phyloP scores from a whole-genome alignment of 2,329 filamentous ascomycete genomes.

The Monosporascus cannonballus region DNA sequence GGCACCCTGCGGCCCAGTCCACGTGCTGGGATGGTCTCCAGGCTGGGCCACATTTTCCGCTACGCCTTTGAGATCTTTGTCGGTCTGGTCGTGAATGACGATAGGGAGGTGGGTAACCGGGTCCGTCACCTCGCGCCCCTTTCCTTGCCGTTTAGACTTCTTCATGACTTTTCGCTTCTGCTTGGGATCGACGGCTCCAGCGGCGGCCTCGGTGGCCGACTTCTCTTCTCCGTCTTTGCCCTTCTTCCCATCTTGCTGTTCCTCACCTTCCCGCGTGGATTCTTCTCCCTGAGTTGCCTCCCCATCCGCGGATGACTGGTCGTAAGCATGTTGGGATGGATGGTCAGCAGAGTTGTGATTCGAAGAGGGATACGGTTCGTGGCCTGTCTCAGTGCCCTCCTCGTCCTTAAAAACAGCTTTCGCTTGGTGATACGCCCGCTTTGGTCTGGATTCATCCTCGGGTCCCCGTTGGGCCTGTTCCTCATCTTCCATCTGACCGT shows the following conservation, averaged over 20 bases:
- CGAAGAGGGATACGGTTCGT: slow-evolving; percentile 30
- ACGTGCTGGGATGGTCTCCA: slow-evolving; percentile 30
- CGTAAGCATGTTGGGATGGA: slow-evolving; percentile 7
- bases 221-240: slow-evolving; percentile 14
- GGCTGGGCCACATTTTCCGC: slow-evolving; percentile 30
- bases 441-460: slow-evolving; percentile 29
- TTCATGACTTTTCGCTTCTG: slow-evolving; percentile 44
- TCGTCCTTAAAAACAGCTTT: slow-evolving; percentile 31
- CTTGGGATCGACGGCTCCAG: slow-evolving; percentile 34
- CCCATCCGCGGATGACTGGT: slow-evolving; percentile 8
- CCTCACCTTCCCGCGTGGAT: neutral
- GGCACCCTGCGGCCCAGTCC: slow-evolving; percentile 31
- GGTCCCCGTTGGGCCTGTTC: slow-evolving; percentile 26
- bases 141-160: slow-evolving; percentile 35
- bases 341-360: slow-evolving; percentile 26
- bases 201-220: slow-evolving; percentile 30
- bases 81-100: slow-evolving; percentile 61
- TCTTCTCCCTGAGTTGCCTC: slow-evolving; percentile 11
- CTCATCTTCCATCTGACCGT: slow-evolving; percentile 30
- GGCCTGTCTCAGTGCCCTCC: slow-evolving; percentile 19
- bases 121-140: slow-evolving; percentile 62
- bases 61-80: slow-evolving; percentile 46
- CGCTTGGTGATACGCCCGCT: slow-evolving; percentile 28
- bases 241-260: slow-evolving; percentile 2
- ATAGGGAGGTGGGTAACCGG: slow-evolving; percentile 67